Evolutionary conservation across 306 rosid genomes (phyloP), one percentile per base, ranked within the genome.

Genomic region (Trifolium repens): DNA sequence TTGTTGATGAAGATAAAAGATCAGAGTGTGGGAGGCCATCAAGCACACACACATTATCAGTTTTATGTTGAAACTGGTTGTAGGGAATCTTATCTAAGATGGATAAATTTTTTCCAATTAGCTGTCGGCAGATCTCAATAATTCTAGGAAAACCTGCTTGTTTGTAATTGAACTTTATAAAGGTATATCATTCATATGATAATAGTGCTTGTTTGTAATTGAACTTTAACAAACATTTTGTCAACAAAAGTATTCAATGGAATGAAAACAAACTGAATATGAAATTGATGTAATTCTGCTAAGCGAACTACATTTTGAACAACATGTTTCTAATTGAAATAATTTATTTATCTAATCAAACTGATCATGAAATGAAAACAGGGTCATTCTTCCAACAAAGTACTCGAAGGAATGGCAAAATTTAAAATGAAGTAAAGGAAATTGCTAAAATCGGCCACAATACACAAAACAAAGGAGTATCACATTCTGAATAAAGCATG

Each of bases 1-100:
- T 80, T 58, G 91, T 75, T 14, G 82, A 17, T 44, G 97, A 94
- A 76, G 98, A 90, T 72, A 91, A 62, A 54, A 86, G 94, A 76
- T 78, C 88, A 74, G 86, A 80, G 76, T 76, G 79, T 61, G 89
- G 91, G 47, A 87, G 47, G 81, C 68, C 83, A 68, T 76, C 86
- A 60, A 85, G 76, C 52, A 71, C 73, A 76, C 14, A 75, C 62
- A 69, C 67, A 69, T 82, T 37, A 59, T 62, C 77, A 74, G 67
- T 81, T 74, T 75, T 88, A 74, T 72, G 87, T 77, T 72, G 89
- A 75, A 84, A 76, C 91, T 77, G 79, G 79, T 78, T 86, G 62
- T 26, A 15, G 59, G 89, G 83, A 74, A 87, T 75, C 72, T 80
- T 87, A 85, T 90, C 82, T 78, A 94, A 73, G 79, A 81, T 37